Base-by-base conservation (phyloP, 2,329 filamentous ascomycete species). In the Cladosporium austrohemisphaericum region DNA sequence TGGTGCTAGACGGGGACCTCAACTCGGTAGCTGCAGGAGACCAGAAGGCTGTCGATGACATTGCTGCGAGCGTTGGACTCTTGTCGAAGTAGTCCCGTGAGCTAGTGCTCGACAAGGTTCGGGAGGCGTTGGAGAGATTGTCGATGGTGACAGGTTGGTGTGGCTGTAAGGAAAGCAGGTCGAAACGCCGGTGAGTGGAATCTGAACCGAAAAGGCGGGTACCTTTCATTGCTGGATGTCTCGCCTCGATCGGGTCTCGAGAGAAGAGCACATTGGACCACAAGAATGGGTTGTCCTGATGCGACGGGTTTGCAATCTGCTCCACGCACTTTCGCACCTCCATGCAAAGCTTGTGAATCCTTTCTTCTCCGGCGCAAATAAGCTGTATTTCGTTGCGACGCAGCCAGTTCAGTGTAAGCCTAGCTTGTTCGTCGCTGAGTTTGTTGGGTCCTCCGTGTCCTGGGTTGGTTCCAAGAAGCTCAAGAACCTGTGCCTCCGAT, bases 371-470 rank as follows among this genome's bases (percentile, higher is more conserved):
- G 58, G 84, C 85, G 69, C 93, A 98, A 58, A 97, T 92, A 62
- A 95, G 95, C 65, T 94, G 89, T 25, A 97, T 85, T 11, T 83
- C 83, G 55, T 84, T 85, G 57, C 86, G 82, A 41, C 86, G 82
- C 46, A 97, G 75, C 89, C 92, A 98, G 49, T 83, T 81, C 16
- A 79, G 74, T 0, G 90, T 95, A 57, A 90, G 83, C 44, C 94
- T 88, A 0, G 91, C 85, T 66, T 97, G 93, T 49, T 95, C 89
- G 63, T 97, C 92, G n/a, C 88, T 91, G 10, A 98, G 77, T 67
- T 98, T 98, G 67, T 94, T 95, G 0, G 89, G 88, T 0, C 93
- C 92, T 10, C 91, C 92, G 58, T 95, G 88, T 46, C 88, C 88
- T 50, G 86, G 83, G 0, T 80, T 76, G 4, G 90, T 90, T 23